Conservation (phyloP, 129 eudicot species). For the Ambrosia trifida region DNA sequence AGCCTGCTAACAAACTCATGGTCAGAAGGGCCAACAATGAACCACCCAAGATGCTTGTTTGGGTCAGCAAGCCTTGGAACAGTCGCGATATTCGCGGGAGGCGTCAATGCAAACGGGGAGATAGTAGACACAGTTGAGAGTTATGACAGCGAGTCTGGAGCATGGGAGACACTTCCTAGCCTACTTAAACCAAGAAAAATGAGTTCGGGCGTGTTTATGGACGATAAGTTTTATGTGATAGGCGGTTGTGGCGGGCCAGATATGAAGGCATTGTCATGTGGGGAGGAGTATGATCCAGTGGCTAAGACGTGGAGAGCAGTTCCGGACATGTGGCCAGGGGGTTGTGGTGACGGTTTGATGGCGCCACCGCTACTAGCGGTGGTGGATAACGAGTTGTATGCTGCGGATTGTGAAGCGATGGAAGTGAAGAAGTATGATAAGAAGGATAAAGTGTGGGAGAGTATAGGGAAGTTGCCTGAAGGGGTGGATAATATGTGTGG, state of each 20-base stretch:
- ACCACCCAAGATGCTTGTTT: constrained; percentile 55
- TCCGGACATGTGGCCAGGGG: constrained; percentile 55
- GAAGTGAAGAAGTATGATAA: constrained; percentile 58
- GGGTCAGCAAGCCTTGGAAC: constrained; percentile 74
- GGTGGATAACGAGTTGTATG: constrained; percentile 61
- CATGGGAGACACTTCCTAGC: constrained; percentile 52
- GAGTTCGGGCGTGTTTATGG: constrained; percentile 72
- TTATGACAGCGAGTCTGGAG: constrained; percentile 49
- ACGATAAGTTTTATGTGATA: constrained; percentile 62
- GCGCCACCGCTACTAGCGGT: constrained; percentile 83
- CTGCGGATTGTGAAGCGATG: constrained; percentile 59
- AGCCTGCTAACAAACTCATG: constrained; percentile 58
- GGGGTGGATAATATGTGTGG: constrained; percentile 50
- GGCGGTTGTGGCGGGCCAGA: constrained; percentile 57
- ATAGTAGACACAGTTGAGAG: constrained; percentile 47
- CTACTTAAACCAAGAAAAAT: constrained; percentile 53
- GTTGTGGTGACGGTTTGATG: constrained; percentile 6
- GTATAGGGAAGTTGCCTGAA: constrained; percentile 56
- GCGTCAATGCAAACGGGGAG: constrained; percentile 44
- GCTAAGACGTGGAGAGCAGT: constrained; percentile 52
- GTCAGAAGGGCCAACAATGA: constrained; percentile 48
- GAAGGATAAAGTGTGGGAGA: constrained; percentile 42
- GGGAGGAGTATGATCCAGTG: constrained; percentile 57
- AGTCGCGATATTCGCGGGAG: constrained; percentile 65
- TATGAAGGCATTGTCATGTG: constrained; percentile 46